phyloP scores from a whole-genome alignment of 495 filamentous ascomycete species.

The Apiosordaria backusii region DNA sequence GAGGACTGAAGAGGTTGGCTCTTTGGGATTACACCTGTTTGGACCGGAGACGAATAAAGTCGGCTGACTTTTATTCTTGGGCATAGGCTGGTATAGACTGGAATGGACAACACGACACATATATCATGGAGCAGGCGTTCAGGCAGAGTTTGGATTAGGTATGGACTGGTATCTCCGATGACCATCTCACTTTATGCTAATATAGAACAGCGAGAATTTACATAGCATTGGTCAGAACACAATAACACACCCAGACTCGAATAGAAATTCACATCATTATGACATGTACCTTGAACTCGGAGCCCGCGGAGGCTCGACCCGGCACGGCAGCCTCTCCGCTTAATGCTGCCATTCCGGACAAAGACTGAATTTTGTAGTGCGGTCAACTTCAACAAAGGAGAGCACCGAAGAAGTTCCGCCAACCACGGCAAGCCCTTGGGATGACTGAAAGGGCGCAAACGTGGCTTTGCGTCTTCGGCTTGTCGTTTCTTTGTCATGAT shows the following conservation, averaged over 20 bases:
- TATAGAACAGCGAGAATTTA: not conserved
- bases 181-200: not conserved
- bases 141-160: not conserved
- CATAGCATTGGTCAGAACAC: not conserved
- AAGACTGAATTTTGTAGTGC: not conserved
- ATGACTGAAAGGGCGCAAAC: not conserved
- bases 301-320: not conserved
- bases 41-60: not conserved
- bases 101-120: not conserved
- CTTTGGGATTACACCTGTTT: not conserved
- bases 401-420: not conserved
- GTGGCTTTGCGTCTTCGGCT: not conserved
- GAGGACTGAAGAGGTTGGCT: constrained; percentile 29
- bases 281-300: not conserved
- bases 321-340: not conserved
- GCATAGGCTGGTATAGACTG: not conserved
- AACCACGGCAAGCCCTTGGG: not conserved
- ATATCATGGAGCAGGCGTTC: not conserved
- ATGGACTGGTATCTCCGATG: not conserved
- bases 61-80: not conserved
- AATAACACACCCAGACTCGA: not conserved
- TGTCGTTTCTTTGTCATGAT: not conserved
- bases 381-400: not conserved
- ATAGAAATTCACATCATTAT: not conserved
- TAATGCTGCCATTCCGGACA: not conserved